A percentile compares a stretch with the other conserved stretches of the same genome.
phyloP scores from a whole-genome alignment of 768 basidiomycete species.

The Tephrocybe sp. region DNA sequence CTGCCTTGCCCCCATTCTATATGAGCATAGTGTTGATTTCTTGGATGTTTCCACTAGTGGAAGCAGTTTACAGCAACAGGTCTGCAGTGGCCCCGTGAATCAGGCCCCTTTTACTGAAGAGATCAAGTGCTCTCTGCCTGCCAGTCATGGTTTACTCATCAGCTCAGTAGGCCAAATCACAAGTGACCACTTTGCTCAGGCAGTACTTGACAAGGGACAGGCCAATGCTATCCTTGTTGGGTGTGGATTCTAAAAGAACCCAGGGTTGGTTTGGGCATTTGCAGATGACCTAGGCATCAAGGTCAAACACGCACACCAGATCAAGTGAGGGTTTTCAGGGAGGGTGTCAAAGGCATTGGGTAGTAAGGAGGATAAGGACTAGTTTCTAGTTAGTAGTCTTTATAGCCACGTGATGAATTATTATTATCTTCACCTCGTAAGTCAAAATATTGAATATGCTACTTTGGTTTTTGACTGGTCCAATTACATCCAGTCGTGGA shows the following conservation, averaged over 20 bases:
- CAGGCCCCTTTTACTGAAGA: conserved; percentile 56
- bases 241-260: conserved; percentile 60
- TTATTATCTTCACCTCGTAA: too few species aligned
- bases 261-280: conserved; percentile 47
- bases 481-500: too few species aligned
- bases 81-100: conserved; percentile 36
- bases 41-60: conserved; percentile 73
- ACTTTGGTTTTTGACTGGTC: too few species aligned
- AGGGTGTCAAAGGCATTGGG: conserved; percentile 23
- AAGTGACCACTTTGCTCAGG: conserved; percentile 51
- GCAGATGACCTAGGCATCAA: conserved; percentile 55
- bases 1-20: conserved; percentile 55
- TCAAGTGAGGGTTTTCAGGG: conserved; percentile 51
- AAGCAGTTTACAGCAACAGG: conserved; percentile 40
- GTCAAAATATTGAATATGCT: too few species aligned
- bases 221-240: conserved; percentile 63
- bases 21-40: conserved; percentile 68
- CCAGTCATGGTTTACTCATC: conserved; percentile 39
- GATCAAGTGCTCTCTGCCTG: conserved; percentile 44
- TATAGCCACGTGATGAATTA: too few species aligned
- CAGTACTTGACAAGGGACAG: conserved; percentile 53
- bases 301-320: conserved; percentile 48
- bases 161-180: conserved; percentile 55
- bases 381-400: too few species aligned
- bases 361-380: not conserved